Evolutionary conservation across 2,329 filamentous ascomycete species (phyloP).

Genomic region (Botrytis medusae): DNA sequence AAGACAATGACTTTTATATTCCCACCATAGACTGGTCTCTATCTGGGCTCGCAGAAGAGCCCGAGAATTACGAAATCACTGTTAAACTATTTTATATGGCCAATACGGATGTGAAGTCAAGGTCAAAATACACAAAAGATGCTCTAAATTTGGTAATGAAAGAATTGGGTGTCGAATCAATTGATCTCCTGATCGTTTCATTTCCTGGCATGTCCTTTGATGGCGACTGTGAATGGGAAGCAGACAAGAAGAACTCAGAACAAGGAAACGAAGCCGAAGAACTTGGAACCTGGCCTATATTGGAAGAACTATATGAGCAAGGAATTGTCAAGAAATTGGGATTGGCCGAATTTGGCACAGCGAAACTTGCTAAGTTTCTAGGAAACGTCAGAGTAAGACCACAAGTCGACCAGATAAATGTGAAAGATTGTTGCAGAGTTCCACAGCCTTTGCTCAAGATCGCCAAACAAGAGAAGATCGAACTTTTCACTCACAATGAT

Average conservation of each 20-base stretch:
- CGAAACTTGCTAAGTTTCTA: slow-evolving; percentile 77
- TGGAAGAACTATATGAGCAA: slow-evolving; percentile 71
- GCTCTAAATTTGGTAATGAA: slow-evolving; percentile 78
- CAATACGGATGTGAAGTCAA: slow-evolving; percentile 60
- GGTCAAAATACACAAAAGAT: slow-evolving; percentile 70
- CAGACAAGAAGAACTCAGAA: slow-evolving; percentile 58
- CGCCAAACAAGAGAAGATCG: slow-evolving; percentile 79
- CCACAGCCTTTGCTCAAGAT: slow-evolving; percentile 82
- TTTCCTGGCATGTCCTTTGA: slow-evolving; percentile 95
- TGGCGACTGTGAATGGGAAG: slow-evolving; percentile 82
- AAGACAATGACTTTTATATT: slow-evolving; percentile 65
- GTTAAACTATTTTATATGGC: slow-evolving; percentile 94
- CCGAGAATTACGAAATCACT: slow-evolving; percentile 86
- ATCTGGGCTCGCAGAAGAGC: slow-evolving; percentile 75
- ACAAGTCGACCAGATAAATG: slow-evolving; percentile 91
- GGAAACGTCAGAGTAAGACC: slow-evolving; percentile 69
- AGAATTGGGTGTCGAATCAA: slow-evolving; percentile 70
- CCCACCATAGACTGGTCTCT: slow-evolving; percentile 73
- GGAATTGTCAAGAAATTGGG: slow-evolving; percentile 76
- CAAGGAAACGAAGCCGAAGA: slow-evolving; percentile 68
- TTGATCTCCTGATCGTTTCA: slow-evolving; percentile 88
- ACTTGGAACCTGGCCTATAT: slow-evolving; percentile 64
- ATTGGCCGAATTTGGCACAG: slow-evolving; percentile 86
- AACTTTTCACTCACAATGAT: slow-evolving; percentile 90
- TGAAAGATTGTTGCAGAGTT: slow-evolving; percentile 93